Base-by-base conservation (phyloP, 208 protist genomes). In the Strigomonas galati region DNA sequence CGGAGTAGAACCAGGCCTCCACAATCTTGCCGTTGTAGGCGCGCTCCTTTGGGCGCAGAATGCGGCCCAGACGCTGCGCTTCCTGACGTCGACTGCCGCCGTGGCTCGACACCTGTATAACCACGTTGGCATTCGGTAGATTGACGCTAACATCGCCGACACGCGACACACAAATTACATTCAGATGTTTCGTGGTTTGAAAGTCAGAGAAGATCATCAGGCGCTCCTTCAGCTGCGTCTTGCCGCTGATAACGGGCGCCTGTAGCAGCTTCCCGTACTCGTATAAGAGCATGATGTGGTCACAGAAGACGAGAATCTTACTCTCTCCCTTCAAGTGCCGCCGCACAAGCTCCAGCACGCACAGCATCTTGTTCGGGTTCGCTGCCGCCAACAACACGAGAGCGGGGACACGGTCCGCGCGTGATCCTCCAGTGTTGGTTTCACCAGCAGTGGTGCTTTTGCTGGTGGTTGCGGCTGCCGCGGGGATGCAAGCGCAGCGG, bases 1-100 rank as follows among this genome's bases (percentile, higher is more conserved):
- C 81, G 4, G 97, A 98, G 79, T 99, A 99, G 80, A 99, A 99
- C 76, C 97, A 99, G 0, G 99, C 99, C 63, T 99, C 98, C 52
- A 92, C 97, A 9, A 84, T 54, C 19, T 80, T 85, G n/a, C 78
- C 78, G 60, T 97, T 88, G 14, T 79, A 76, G 27, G 79, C 75
- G 43, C 71, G 74, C 49, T 83, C 90, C 65, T 98, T 98, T 0
- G 91, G 91, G 6, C 95, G 82, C 31, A 98, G 72, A 77, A 99
- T 99, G 28, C 97, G 87, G 5, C 98, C 98, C 0, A 99, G 85
- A 12, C 97, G 91, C 77, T 99, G 97, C 14, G 97, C 97, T 74
- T 99, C 98, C 70, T 98, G 95, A 5, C 95, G 90, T 1, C 97
- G 79, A 17, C 95, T 97, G 17, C 96, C 97, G 56, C 97, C 98